A percentile compares a stretch with the other conserved stretches of the same genome.
Conservation (phyloP, 192 early-diverging fungal genomes). For the Backusella liffmaniae region DNA sequence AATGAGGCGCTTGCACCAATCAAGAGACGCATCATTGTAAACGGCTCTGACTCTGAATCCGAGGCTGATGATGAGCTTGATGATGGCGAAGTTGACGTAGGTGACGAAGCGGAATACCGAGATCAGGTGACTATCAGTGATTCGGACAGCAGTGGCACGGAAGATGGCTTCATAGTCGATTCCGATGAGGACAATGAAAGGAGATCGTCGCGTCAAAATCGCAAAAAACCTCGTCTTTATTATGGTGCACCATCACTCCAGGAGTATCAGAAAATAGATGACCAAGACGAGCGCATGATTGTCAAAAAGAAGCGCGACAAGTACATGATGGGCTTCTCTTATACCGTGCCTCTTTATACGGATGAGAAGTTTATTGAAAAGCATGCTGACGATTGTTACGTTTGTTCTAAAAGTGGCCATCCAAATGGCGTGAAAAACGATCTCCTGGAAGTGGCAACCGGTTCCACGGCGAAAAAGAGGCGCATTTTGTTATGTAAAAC, state of each 20-base stretch:
- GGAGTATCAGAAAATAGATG: neutral
- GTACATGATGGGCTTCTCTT: neutral
- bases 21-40: neutral
- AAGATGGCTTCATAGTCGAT: neutral
- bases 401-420: neutral
- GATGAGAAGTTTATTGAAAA: neutral
- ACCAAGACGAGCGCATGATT: neutral
- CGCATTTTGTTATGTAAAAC: neutral
- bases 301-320: too few species aligned
- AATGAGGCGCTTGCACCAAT: neutral
- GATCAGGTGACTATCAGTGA: neutral
- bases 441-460: neutral
- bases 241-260: neutral
- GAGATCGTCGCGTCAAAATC: neutral
- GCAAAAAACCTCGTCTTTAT: neutral
- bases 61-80: neutral
- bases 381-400: neutral
- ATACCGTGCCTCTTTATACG: neutral
- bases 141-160: neutral
- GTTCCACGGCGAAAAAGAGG: neutral
- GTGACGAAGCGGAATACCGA: neutral
- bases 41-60: neutral
- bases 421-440: neutral
- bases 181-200: neutral
- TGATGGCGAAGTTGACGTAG: neutral